These are phyloP conservation scores for Beta corolliflora DNA, from an alignment of 179 eudicot species.

Conservation along the genomic window DNA sequence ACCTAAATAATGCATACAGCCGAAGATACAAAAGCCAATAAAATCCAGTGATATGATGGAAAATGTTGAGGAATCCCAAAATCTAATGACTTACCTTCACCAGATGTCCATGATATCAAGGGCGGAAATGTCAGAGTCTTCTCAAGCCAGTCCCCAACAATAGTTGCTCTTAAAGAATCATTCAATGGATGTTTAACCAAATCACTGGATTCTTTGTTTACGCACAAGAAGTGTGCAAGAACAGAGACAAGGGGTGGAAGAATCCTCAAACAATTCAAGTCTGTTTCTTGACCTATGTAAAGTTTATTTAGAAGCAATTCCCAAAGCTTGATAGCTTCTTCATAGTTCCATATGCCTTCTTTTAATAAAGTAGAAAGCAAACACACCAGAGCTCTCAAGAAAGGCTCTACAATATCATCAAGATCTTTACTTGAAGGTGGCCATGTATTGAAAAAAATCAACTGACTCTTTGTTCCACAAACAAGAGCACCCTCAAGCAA, in stretches of 20 bases:
- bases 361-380: conserved; percentile 54
- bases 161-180: conserved; percentile 39
- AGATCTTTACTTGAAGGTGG: conserved; percentile 60
- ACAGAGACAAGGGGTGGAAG: conserved; percentile 61
- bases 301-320: conserved; percentile 64
- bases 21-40: too few species aligned
- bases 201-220: conserved; percentile 26
- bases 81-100: conserved; percentile 66
- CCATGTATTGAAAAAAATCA: conserved; percentile 51
- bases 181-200: conserved; percentile 32
- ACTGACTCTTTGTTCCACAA: conserved; percentile 47
- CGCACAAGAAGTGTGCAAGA: conserved; percentile 55
- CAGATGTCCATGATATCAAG: conserved; percentile 63
- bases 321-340: conserved; percentile 51
- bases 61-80: too few species aligned
- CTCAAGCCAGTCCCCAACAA: conserved; percentile 73
- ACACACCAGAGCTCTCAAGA: conserved; percentile 71
- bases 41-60: too few species aligned
- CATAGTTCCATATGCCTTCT: conserved; percentile 63
- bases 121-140: conserved; percentile 62
- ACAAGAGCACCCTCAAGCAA: conserved; percentile 88
- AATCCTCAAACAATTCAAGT: conserved; percentile 66
- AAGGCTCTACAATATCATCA: conserved; percentile 66
- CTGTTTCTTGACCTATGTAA: conserved; percentile 59
- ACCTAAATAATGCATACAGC: neutral